Evolutionary conservation across 352 stramenopile species (phyloP), one percentile per base, ranked within the genome.

Genomic region (Phytophthora pini): DNA sequence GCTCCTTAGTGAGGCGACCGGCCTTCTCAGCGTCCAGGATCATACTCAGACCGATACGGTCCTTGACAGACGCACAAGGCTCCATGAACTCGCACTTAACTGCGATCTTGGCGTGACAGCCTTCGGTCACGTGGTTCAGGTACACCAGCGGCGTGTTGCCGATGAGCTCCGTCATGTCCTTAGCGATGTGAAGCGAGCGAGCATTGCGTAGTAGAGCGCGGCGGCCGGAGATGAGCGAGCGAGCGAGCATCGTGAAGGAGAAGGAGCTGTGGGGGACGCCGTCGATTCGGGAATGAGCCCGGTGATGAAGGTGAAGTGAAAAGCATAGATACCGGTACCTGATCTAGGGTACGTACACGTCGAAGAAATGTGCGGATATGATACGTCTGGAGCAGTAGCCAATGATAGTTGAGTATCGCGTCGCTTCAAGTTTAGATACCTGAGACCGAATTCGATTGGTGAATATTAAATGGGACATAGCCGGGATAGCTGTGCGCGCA

Each of bases 121-220:
- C 82, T 56, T 92, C 80, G 0, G 84, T 91, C 49, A 94, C 86
- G 54, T 70, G 77, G 70, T 96, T 94, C 36, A 99, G 74, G 78
- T 97, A 97, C 38, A 98, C 92, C 17, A 99, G 74, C 34, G 96
- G 96, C 27, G 96, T 99, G 63, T 96, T 97, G 32, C 96, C 96
- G 72, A 99, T 98, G 47, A 98, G 86, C 57, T 92, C 92, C 17
- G 97, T 97, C 74, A 98, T 93, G 73, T 97, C 92, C 46, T 97
- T 87, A 68, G 94, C 95, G 73, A 98, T 98, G 67, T 93, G 43
- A 57, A 89, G 65, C 52, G 68, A 82, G 70, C 77, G 77, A 8
- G 63, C 61, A 46, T 68, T 69, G 29, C 65, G 76, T 29, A 62
- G 45, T 60, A 82, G 66, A 20, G 51, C 46, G 40, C 44, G 56